Percentiles rank a stretch among this genome's conserved stretches.
Conservation (phyloP, 306 rosid species). For the Sicyos edulis region DNA sequence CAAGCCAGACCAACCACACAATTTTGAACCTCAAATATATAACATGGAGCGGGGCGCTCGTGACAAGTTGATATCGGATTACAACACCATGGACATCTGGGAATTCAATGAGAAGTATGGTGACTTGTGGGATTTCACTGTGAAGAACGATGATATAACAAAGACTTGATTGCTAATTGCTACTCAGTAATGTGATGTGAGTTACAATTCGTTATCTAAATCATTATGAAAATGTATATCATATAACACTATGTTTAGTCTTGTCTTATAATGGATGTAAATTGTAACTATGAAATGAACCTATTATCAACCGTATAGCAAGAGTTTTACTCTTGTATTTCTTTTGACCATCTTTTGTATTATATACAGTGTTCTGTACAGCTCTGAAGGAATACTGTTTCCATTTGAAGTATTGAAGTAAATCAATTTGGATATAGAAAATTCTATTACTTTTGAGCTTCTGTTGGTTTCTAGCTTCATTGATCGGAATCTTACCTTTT, state of each 20-base stretch:
- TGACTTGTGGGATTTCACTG: conserved; percentile 88
- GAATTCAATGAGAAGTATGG: conserved; percentile 88
- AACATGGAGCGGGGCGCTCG: conserved; percentile 89
- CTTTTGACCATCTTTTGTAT: neutral
- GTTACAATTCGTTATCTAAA: neutral
- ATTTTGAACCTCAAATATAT: conserved; percentile 94
- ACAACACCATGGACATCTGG: conserved; percentile 88
- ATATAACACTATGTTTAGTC: conserved; percentile 10
- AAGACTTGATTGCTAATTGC: conserved; percentile 34
- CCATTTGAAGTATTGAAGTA: neutral
- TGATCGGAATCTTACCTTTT: neutral
- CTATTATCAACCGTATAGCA: neutral
- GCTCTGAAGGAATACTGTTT: neutral
- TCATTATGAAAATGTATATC: neutral
- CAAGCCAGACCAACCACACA: conserved; percentile 86
- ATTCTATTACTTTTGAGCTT: neutral
- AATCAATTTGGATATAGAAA: neutral
- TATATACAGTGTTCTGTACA: neutral
- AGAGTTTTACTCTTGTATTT: neutral
- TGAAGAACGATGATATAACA: conserved; percentile 49
- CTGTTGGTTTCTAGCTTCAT: neutral
- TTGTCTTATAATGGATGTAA: neutral
- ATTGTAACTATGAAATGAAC: conserved; percentile 11
- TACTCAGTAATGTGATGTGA: conserved; percentile 3
- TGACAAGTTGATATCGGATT: conserved; percentile 85